Percentiles rank a stretch among this genome's conserved stretches.
Conservation (phyloP, 495 filamentous ascomycete species). For the Astrocystis sublimbata region DNA sequence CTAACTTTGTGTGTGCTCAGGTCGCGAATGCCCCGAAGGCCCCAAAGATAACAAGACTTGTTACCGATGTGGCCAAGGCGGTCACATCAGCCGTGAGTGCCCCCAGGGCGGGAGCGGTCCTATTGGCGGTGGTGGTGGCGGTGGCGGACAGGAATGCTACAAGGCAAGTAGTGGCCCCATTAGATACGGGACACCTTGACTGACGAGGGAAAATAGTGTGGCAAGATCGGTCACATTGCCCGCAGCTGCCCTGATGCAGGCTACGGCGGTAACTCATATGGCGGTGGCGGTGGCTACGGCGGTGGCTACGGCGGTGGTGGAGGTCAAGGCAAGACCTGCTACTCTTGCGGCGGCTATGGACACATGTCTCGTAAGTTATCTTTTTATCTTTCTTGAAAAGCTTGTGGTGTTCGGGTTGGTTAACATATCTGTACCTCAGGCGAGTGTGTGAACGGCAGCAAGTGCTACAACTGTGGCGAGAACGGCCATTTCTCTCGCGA, state of each 20-base stretch:
- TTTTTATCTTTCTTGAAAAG: too few relatives aligned
- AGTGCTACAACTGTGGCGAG: slow-evolving; percentile 99
- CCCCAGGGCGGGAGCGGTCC: slow-evolving; percentile 53
- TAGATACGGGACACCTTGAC: background rate
- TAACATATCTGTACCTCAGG: slow-evolving; percentile 40
- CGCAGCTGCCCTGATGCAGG: slow-evolving; percentile 88
- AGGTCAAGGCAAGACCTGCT: slow-evolving; percentile 76
- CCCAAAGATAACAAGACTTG: slow-evolving; percentile 89
- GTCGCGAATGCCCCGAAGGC: slow-evolving; percentile 88
- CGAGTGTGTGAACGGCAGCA: slow-evolving; percentile 97
- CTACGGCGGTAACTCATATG: slow-evolving; percentile 44
- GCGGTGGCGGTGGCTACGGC: slow-evolving; percentile 34
- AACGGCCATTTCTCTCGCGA: slow-evolving; percentile 93
- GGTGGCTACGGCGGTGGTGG: slow-evolving; percentile 45
- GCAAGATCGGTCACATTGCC: slow-evolving; percentile 94
- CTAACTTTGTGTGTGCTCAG: slow-evolving; percentile 37
- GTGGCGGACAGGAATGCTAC: slow-evolving; percentile 75
- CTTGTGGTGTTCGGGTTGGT: too few relatives aligned
- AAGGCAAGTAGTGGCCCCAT: slow-evolving; percentile 52
- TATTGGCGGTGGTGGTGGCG: slow-evolving; percentile 35
- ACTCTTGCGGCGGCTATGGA: slow-evolving; percentile 93
- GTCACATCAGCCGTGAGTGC: slow-evolving; percentile 96
- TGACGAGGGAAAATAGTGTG: slow-evolving; percentile 58
- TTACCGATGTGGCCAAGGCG: slow-evolving; percentile 86
- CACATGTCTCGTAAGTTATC: slow-evolving; percentile 78